Evolutionary conservation across 148 eudicot genomes (phyloP), one percentile per base, ranked within the genome.

Genomic region (Cornus kousa): DNA sequence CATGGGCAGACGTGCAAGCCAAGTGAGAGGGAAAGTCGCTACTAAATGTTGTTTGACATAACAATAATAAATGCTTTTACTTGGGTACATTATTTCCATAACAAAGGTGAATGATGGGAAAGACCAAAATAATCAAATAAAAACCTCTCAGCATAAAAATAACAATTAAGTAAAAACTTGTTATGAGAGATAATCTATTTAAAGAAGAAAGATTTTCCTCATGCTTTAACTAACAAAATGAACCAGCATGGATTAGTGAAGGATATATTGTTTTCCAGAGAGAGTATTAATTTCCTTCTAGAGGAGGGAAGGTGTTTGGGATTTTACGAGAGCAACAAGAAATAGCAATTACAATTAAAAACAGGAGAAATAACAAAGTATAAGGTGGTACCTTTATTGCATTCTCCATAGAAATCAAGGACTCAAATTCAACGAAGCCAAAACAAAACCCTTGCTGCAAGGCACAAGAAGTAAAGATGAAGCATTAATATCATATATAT

Each of bases 351-450:
- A 74, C 39, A 39, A 53, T 53, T 62, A 24, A 24, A 55, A 55
- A 31, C n/a, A 68, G 74, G 64, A 64, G 60, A 17, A 19, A 5
- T 9, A 77, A 43, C 70, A 35, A 62, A 80, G 65, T 4, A 3
- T 55, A 50, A 39, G 62, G 37, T 22, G 74, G 74, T 86, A 93
- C 97, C 97, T 91, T 83, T 74, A 91, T 87, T 39, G 97, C 97
- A 78, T 82, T 83, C 67, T 77, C 79, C 95, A 91, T 86, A 68
- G 95, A 82, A 70, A 71, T 76, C 84, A 72, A 14, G 9, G 93
- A 80, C 74, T 88, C 91, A 77, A 88, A 93, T 81, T 93, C 95
- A 22, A 93, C 93, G 80, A 93, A 93, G 57, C 97, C 97, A 80
- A 87, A 93, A 85, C 93, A 88, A 72, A 85, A 89, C 75, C 95